Percentiles rank a stretch among this genome's conserved stretches.
phyloP scores from a whole-genome alignment of 306 rosid genomes.

The Medicago truncatula region DNA sequence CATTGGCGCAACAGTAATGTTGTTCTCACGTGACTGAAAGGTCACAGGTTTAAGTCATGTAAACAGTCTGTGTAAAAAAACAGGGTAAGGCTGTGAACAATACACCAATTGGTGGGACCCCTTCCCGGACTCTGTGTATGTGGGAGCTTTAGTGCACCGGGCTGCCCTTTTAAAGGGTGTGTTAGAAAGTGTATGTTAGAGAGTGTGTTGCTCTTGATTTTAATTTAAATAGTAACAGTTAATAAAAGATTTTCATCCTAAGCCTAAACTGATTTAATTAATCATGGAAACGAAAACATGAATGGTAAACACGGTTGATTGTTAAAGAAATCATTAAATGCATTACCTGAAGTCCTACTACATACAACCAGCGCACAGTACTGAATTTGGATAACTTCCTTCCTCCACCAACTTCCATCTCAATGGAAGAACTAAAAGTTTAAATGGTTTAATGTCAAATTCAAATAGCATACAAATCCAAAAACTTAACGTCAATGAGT shows the following conservation, averaged over 20 bases:
- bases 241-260: slow-evolving; percentile 5
- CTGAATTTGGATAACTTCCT: slow-evolving; percentile 91
- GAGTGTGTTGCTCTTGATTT: no score
- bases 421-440: slow-evolving; percentile 77
- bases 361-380: slow-evolving; percentile 78
- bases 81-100: no score
- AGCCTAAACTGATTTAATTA: slow-evolving; percentile 15
- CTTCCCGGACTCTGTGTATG: no score
- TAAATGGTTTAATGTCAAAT: slow-evolving; percentile 46
- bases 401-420: slow-evolving; percentile 95
- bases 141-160: no score
- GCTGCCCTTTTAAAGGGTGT: no score
- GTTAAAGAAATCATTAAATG: slow-evolving; percentile 24
- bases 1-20: no score
- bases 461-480: slow-evolving; percentile 35
- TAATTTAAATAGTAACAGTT: not conserved
- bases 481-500: not conserved
- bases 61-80: no score
- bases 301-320: slow-evolving; percentile 22
- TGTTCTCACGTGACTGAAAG: no score
- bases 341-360: slow-evolving; percentile 89
- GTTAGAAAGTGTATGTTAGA: no score
- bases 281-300: slow-evolving; percentile 1
- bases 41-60: no score
- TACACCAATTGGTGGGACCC: no score